Evolutionary conservation across 139 green algal species (phyloP).

Genomic region (Desmodesmus armatus): DNA sequence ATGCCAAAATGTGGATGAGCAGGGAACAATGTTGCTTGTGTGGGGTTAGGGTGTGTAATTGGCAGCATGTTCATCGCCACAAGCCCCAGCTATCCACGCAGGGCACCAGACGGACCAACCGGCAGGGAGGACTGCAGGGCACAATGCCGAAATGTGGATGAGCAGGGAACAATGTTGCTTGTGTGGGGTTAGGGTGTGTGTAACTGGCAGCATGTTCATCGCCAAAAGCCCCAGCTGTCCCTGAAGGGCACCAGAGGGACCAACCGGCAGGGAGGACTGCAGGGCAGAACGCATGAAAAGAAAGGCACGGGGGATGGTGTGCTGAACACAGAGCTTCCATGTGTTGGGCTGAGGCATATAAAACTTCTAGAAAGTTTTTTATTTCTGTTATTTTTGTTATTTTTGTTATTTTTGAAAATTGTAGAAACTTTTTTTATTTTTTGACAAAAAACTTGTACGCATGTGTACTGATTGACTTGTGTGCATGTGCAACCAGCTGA

Average conservation of each 20-base stretch:
- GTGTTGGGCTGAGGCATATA: too few relatives aligned
- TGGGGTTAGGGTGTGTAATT: too few relatives aligned
- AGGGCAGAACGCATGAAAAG: neutral
- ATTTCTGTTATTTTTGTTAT: neutral
- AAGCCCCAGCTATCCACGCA: conserved; percentile 64
- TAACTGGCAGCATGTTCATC: too few relatives aligned
- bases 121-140: conserved; percentile 39
- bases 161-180: too few relatives aligned
- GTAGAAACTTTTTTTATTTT: too few relatives aligned
- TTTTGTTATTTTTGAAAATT: neutral
- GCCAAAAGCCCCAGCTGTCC: conserved; percentile 40
- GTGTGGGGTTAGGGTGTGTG: too few relatives aligned
- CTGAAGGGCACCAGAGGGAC: conserved; percentile 65
- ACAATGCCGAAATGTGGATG: neutral
- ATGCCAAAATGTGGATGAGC: neutral
- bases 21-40: too few relatives aligned
- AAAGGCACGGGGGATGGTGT: too few relatives aligned
- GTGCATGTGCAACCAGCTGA: conserved; percentile 82
- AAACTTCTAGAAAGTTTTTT: too few relatives aligned
- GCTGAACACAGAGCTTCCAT: neutral
- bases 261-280: conserved; percentile 37
- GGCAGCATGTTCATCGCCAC: too few relatives aligned
- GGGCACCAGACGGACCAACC: conserved; percentile 51
- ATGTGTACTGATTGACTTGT: too few relatives aligned
- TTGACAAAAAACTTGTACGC: too few relatives aligned